Conservation (phyloP, 2,329 filamentous ascomycete genomes). For the Xylariaceae sp. region DNA sequence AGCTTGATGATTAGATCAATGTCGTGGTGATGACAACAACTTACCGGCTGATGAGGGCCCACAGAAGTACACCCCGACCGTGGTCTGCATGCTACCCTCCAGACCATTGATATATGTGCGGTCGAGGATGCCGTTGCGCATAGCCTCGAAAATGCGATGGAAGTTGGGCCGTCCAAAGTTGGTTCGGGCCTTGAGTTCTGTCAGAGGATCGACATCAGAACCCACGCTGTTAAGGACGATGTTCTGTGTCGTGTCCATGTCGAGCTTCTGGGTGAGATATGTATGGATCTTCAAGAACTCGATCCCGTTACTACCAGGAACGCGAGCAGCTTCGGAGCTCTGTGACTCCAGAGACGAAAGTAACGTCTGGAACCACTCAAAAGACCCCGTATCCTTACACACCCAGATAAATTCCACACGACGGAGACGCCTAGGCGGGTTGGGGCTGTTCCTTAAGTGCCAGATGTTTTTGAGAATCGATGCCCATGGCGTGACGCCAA, state of each 20-base stretch:
- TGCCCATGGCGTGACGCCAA: slow-evolving; percentile 84
- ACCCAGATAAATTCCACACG: slow-evolving; percentile 99
- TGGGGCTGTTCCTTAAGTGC: slow-evolving; percentile 87
- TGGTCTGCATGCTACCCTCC: slow-evolving; percentile 72
- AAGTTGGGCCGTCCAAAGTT: slow-evolving; percentile 97
- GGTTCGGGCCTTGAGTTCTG: slow-evolving; percentile 83
- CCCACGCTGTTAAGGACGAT: slow-evolving; percentile 96
- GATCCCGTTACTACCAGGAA: slow-evolving; percentile 63
- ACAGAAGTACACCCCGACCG: slow-evolving; percentile 97
- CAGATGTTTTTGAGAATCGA: slow-evolving; percentile 95
- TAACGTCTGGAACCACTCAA: slow-evolving; percentile 98
- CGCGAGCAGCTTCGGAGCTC: slow-evolving; percentile 65
- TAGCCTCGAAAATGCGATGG: slow-evolving; percentile 70
- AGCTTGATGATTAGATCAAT: slow-evolving; percentile 33
- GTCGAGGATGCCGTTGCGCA: slow-evolving; percentile 85
- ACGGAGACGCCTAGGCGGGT: slow-evolving; percentile 83
- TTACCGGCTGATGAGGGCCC: slow-evolving; percentile 72
- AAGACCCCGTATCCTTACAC: slow-evolving; percentile 90
- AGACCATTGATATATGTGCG: slow-evolving; percentile 81
- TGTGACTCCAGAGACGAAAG: slow-evolving; percentile 88
- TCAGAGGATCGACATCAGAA: slow-evolving; percentile 82
- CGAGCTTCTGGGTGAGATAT: slow-evolving; percentile 90
- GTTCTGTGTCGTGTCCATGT: slow-evolving; percentile 90
- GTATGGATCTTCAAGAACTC: slow-evolving; percentile 98
- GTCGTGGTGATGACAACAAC: slow-evolving; percentile 23